Evolutionary conservation across 192 early-diverging fungal genomes (phyloP).

Genomic region (Backusella tarrabulga): DNA sequence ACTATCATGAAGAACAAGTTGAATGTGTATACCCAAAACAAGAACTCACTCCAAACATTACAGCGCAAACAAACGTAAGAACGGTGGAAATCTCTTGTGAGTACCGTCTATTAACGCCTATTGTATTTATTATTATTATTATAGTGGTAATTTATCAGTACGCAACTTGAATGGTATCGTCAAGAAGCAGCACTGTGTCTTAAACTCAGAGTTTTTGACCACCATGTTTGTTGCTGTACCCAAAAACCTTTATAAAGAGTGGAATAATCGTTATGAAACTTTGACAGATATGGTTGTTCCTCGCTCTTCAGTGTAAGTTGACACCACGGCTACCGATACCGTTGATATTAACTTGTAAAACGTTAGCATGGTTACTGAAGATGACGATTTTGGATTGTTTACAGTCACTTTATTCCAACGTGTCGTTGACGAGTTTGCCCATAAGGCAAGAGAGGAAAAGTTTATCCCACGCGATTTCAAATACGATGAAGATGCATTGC

Average conservation of each 20-base stretch:
- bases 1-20: conserved; percentile 89
- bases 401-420: conserved; percentile 91
- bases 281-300: conserved; percentile 96
- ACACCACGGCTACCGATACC: background rate
- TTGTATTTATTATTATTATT: background rate
- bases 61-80: conserved; percentile 80
- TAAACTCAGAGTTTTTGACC: conserved; percentile 92
- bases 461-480: conserved; percentile 96
- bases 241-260: conserved; percentile 67
- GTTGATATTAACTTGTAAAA: background rate
- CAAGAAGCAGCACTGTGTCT: conserved; percentile 87
- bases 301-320: conserved; percentile 78
- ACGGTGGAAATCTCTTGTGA: background rate
- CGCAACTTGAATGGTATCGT: conserved; percentile 84
- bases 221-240: conserved; percentile 96
- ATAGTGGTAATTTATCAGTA: conserved; percentile 87
- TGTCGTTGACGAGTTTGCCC: conserved; percentile 85
- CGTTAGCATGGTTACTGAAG: conserved; percentile 79
- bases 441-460: conserved; percentile 86
- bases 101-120: background rate
- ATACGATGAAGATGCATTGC: conserved; percentile 80
- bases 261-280: conserved; percentile 86
- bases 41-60: conserved; percentile 76
- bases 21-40: conserved; percentile 81
- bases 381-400: conserved; percentile 92